Conservation (phyloP, 768 basidiomycete genomes). For the Rhodotorula kratochvilovae region DNA sequence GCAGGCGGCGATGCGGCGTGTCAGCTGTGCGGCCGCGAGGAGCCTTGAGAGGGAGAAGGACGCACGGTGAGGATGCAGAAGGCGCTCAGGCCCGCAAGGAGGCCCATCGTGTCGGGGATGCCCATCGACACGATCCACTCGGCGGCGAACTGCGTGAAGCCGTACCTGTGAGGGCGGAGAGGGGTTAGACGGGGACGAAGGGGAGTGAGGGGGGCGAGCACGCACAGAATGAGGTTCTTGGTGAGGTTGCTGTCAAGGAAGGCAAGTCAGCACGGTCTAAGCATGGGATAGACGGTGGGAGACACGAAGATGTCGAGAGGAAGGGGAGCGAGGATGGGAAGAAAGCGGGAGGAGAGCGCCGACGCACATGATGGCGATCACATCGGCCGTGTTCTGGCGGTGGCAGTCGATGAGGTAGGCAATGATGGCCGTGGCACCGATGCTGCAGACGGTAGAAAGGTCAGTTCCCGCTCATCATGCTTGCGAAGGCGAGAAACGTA, state of each 20-base stretch:
- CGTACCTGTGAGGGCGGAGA: constrained; percentile 33
- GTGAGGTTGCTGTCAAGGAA: constrained; percentile 12
- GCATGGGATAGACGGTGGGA: constrained; percentile 7
- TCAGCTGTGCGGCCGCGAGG: too few species aligned
- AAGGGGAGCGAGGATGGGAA: too few species aligned
- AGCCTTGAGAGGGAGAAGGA: constrained; percentile 40
- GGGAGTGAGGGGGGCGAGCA: too few species aligned
- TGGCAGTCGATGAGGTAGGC: constrained; percentile 55
- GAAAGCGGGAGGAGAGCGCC: too few species aligned
- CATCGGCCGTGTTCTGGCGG: constrained; percentile 50
- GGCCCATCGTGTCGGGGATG: constrained; percentile 50
- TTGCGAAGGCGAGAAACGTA: too few species aligned
- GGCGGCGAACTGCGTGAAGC: constrained; percentile 53
- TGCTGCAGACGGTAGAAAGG: constrained; percentile 32
- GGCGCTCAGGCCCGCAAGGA: constrained; percentile 51
- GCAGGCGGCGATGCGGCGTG: too few species aligned
- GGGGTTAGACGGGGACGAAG: too few species aligned
- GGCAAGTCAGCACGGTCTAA: not conserved
- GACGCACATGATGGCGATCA: constrained; percentile 18
- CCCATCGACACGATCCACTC: constrained; percentile 51
- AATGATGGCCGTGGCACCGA: constrained; percentile 51
- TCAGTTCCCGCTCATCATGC: too few species aligned
- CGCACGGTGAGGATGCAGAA: constrained; percentile 52
- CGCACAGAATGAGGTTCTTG: constrained; percentile 53
- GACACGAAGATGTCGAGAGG: too few species aligned